Evolutionary conservation across 345 rosid species (phyloP).

Genomic region (Brassica carinata): DNA sequence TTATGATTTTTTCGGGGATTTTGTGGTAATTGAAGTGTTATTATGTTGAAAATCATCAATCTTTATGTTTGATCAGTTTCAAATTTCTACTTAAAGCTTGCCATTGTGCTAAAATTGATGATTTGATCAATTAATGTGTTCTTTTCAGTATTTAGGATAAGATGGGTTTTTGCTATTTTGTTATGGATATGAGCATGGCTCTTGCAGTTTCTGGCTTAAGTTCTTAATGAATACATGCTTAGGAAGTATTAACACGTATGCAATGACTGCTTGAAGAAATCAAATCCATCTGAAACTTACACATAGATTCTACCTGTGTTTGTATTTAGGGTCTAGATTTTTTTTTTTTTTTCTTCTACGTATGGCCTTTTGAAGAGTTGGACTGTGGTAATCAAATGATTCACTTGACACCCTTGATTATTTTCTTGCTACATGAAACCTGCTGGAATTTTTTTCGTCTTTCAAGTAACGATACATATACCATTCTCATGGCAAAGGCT

Average conservation of each 20-base stretch:
- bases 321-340: not conserved
- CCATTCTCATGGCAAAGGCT: slow-evolving; percentile 8
- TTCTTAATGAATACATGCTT: slow-evolving; percentile 2
- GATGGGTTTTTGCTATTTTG: slow-evolving; percentile 3
- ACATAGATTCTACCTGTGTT: slow-evolving; percentile 10
- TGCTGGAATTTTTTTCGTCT: slow-evolving; percentile 17
- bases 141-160: slow-evolving; percentile 10
- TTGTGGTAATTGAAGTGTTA: slow-evolving; percentile 24
- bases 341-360: not conserved
- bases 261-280: slow-evolving; percentile 24
- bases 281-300: slow-evolving; percentile 1
- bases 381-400: slow-evolving; percentile 12
- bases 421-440: slow-evolving; percentile 13
- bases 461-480: slow-evolving; percentile 6
- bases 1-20: not conserved
- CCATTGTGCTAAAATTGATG: not conserved
- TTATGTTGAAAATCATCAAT: slow-evolving; percentile 25
- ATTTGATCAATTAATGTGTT: slow-evolving; percentile 17
- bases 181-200: slow-evolving; percentile 28
- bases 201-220: slow-evolving; percentile 4
- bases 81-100: slow-evolving; percentile 20
- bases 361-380: slow-evolving; percentile 18
- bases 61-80: slow-evolving; percentile 24
- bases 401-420: not conserved
- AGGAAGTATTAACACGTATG: slow-evolving; percentile 20